Evolutionary conservation across 352 stramenopile genomes (phyloP).

Genomic region (Globisporangium orthogonon): DNA sequence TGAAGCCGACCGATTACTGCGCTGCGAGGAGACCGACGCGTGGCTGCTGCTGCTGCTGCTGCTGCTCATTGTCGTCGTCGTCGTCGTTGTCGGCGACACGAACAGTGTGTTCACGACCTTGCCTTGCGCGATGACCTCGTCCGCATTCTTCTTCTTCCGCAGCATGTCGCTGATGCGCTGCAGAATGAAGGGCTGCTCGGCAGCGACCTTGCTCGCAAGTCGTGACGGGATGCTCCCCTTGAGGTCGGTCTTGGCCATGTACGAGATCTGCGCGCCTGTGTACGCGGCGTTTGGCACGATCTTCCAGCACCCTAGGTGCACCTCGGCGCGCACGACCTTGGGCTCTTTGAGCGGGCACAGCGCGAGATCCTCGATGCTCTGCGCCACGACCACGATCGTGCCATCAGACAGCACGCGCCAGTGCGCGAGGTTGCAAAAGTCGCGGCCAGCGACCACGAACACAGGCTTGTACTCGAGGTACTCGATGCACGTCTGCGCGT

Average conservation of each 20-base stretch:
- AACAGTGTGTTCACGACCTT: conserved; percentile 37
- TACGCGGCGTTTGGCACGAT: conserved; percentile 62
- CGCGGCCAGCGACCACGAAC: conserved; percentile 62
- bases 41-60: neutral
- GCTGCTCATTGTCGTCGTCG: neutral
- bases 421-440: conserved; percentile 69
- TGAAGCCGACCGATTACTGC: neutral
- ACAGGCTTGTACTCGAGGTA: conserved; percentile 80
- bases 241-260: conserved; percentile 67
- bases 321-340: conserved; percentile 56
- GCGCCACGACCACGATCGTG: conserved; percentile 61
- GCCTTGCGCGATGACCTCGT: conserved; percentile 24
- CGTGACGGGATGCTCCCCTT: conserved; percentile 64
- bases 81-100: no score
- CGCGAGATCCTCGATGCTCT: conserved; percentile 51
- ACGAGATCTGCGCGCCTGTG: conserved; percentile 47
- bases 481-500: conserved; percentile 59
- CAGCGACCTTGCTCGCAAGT: conserved; percentile 50
- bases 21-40: neutral
- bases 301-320: conserved; percentile 59
- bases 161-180: conserved; percentile 42
- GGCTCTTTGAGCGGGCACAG: conserved; percentile 62
- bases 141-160: conserved; percentile 38
- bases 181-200: conserved; percentile 65
- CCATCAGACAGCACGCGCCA: conserved; percentile 58